Evolutionary conservation across 345 rosid genomes (phyloP), one percentile per base, ranked within the genome.

Genomic region (Angophora floribunda): DNA sequence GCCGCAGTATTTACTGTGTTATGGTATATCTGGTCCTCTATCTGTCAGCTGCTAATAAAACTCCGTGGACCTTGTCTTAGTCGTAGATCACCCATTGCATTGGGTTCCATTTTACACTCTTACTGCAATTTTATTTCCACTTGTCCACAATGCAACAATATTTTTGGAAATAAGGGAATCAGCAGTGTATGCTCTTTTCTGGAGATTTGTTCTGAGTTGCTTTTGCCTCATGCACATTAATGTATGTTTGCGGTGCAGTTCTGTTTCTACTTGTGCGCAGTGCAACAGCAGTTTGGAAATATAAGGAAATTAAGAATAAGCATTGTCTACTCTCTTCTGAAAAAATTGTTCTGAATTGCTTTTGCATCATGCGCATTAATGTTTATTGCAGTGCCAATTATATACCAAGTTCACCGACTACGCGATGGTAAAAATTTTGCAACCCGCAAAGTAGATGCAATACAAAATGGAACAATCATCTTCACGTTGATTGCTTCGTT

Each of bases 371-470:
- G 82, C 80, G 16, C 80, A 70, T 70, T 70, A 70, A 70, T 16
- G 24, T 36, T 12, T 52, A 47, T 90, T 93, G 92, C 92, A 98
- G 99, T 95, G 82, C 99, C 99, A 88, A 95, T 96, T 89, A 90
- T 95, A 59, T 96, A 97, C 88, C 89, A 93, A 90, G 99, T 95
- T 90, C 93, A 93, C 80, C 97, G 99, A 26, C 87, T 98, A 91
- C 99, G 99, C 52, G 99, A 98, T 90, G 99, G 99, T 70, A 96
- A 93, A 90, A 96, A 91, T 92, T 98, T 98, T 92, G 99, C 99
- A 63, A 95, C 98, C 86, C 93, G 99, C 88, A 93, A 93, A 91
- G 99, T 97, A 89, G 96, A 97, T 91, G 99, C 99, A 63, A 87
- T 97, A 89, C 99, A 97, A 86, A 96, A 95, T 88, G 99, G 99